Evolutionary conservation across 2,329 filamentous ascomycete genomes (phyloP).

Genomic region (Claviceps digitariae): DNA sequence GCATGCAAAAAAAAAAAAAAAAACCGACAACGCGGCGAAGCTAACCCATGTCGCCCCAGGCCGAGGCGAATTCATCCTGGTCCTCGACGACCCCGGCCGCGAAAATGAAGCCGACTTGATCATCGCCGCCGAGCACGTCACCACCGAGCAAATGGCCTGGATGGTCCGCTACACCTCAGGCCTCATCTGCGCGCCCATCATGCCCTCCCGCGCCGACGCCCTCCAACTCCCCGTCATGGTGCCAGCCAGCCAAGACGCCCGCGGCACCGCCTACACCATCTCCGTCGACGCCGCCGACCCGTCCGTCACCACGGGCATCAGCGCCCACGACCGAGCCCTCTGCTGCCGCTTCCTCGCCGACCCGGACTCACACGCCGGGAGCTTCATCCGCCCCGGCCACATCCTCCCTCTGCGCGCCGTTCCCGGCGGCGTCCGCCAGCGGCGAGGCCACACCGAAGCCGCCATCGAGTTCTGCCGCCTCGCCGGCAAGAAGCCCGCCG

Average conservation of each 20-base stretch:
- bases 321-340: constrained; percentile 71
- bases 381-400: constrained; percentile 76
- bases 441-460: constrained; percentile 85
- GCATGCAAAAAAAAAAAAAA: background rate
- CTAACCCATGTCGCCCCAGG: constrained; percentile 28
- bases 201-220: constrained; percentile 50
- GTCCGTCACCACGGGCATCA: constrained; percentile 76
- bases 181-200: constrained; percentile 79
- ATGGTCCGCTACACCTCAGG: constrained; percentile 86
- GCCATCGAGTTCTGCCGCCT: constrained; percentile 80
- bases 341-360: constrained; percentile 70
- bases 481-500: constrained; percentile 63
- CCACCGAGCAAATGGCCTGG: constrained; percentile 86
- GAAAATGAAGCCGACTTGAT: constrained; percentile 99
- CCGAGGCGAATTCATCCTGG: constrained; percentile 84
- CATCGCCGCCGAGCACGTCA: constrained; percentile 75
- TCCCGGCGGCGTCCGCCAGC: constrained; percentile 65
- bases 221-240: constrained; percentile 90
- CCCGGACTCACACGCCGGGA: constrained; percentile 37
- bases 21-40: background rate
- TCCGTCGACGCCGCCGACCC: constrained; percentile 68
- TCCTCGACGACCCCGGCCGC: constrained; percentile 81
- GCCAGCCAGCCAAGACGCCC: constrained; percentile 56
- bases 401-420: constrained; percentile 73
- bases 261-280: constrained; percentile 85